A percentile compares a stretch with the other conserved stretches of the same genome.
Conservation (phyloP, 1,139 yeast species). For the Tardiomyces blankii region DNA sequence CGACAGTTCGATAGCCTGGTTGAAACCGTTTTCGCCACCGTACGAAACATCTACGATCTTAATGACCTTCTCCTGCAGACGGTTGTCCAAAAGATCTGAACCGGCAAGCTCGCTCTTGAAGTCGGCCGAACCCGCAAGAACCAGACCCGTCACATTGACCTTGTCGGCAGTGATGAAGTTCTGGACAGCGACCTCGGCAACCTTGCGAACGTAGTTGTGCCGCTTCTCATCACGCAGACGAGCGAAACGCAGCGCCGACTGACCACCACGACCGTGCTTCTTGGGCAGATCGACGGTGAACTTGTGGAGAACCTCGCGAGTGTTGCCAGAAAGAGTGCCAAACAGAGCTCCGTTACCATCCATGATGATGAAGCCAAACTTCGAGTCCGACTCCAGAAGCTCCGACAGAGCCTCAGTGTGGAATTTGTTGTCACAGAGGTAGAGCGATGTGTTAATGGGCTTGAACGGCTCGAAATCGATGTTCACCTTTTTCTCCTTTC, state of each 20-base stretch:
- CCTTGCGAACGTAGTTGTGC: conserved; percentile 96
- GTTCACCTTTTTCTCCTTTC: conserved; percentile 37
- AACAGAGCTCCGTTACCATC: conserved; percentile 98
- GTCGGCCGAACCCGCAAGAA: conserved; percentile 97
- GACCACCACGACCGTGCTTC: conserved; percentile 99
- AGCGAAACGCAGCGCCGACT: conserved; percentile 97
- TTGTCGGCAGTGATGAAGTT: conserved; percentile 88
- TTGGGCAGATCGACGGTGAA: conserved; percentile 96
- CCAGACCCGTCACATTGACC: conserved; percentile 86
- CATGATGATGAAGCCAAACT: conserved; percentile 96
- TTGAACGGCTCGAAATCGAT: conserved; percentile 42
- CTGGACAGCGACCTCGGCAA: conserved; percentile 96
- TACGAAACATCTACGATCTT: conserved; percentile 94
- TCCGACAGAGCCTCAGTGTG: conserved; percentile 96
- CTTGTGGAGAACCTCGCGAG: conserved; percentile 90
- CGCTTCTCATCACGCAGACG: conserved; percentile 98
- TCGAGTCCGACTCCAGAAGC: conserved; percentile 86
- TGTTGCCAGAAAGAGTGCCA: conserved; percentile 94
- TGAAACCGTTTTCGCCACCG: conserved; percentile 98
- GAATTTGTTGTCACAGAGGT: conserved; percentile 94
- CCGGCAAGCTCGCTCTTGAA: conserved; percentile 88
- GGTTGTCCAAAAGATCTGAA: conserved; percentile 84
- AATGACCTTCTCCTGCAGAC: conserved; percentile 78
- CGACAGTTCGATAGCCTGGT: conserved; percentile 94
- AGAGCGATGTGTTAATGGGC: conserved; percentile 93